A percentile compares a stretch with the other conserved stretches of the same genome.
Evolutionary conservation across 2,329 filamentous ascomycete genomes (phyloP).

Genomic region (Arthrinium phaeospermum): DNA sequence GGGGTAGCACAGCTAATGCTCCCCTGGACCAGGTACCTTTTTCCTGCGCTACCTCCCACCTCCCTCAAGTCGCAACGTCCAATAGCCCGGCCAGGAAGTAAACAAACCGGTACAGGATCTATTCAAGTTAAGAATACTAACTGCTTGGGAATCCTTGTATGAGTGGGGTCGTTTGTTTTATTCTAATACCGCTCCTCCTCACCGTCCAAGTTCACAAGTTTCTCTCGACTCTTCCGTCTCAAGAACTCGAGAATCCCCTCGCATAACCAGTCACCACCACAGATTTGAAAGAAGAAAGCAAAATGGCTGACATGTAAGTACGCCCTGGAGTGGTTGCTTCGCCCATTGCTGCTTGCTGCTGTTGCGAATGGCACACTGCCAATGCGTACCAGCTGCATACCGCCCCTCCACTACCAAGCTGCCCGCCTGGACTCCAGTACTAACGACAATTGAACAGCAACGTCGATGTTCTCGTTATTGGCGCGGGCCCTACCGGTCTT

Average conservation of each 20-base stretch:
- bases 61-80: constrained; percentile 1
- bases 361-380: neutral
- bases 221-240: constrained; percentile 7
- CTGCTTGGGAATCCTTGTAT: constrained; percentile 11
- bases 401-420: neutral
- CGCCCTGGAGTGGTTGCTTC: neutral
- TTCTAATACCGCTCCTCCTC: constrained; percentile 17
- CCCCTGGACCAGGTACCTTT: constrained; percentile 3
- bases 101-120: constrained; percentile 15
- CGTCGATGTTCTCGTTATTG: constrained; percentile 97
- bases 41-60: neutral
- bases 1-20: neutral
- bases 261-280: constrained; percentile 1
- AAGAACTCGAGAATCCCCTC: constrained; percentile 9
- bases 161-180: constrained; percentile 14
- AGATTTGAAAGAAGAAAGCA: constrained; percentile 13
- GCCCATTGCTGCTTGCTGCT: neutral
- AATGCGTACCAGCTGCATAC: neutral
- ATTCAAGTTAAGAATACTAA: neutral
- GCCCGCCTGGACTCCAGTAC: neutral
- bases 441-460: constrained; percentile 60
- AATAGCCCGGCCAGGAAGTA: neutral
- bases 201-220: constrained; percentile 1
- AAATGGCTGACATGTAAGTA: constrained; percentile 24
- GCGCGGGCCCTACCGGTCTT: constrained; percentile 94